Conservation (phyloP, 331 rosid genomes). For the Quercus lobata region DNA sequence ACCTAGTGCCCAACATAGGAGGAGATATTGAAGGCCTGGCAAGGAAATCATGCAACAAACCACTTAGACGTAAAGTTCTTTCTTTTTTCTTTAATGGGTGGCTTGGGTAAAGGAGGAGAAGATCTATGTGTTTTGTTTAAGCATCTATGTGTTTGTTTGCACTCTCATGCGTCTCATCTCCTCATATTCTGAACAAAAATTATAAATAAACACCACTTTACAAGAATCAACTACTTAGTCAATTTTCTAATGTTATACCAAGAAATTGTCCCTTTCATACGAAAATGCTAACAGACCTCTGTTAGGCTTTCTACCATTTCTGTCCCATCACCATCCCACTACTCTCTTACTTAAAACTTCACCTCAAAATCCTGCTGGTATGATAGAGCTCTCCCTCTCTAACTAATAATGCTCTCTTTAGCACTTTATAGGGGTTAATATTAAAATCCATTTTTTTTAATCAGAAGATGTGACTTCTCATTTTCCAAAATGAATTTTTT, state of each 20-base stretch:
- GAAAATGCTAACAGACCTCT: background rate
- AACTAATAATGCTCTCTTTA: background rate
- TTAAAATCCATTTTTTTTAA: background rate
- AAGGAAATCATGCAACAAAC: conserved; percentile 33
- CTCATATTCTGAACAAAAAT: background rate
- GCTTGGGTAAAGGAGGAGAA: background rate
- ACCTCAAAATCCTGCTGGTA: background rate
- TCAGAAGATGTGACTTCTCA: background rate
- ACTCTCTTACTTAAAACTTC: background rate
- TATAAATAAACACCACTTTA: background rate
- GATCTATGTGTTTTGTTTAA: background rate
- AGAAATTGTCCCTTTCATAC: background rate
- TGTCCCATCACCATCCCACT: background rate
- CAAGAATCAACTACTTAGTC: background rate
- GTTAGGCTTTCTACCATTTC: background rate
- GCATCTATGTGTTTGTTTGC: background rate
- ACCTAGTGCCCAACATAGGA: conserved; percentile 34
- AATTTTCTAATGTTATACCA: background rate
- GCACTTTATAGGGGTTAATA: background rate
- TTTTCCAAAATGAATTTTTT: background rate
- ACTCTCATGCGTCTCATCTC: background rate
- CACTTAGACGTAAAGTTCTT: conserved; percentile 9
- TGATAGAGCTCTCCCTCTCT: too few species aligned
- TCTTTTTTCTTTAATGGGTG: background rate
- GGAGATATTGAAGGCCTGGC: conserved; percentile 65